Evolutionary conservation across 306 rosid species (phyloP).

Genomic region (Malus fusca): DNA sequence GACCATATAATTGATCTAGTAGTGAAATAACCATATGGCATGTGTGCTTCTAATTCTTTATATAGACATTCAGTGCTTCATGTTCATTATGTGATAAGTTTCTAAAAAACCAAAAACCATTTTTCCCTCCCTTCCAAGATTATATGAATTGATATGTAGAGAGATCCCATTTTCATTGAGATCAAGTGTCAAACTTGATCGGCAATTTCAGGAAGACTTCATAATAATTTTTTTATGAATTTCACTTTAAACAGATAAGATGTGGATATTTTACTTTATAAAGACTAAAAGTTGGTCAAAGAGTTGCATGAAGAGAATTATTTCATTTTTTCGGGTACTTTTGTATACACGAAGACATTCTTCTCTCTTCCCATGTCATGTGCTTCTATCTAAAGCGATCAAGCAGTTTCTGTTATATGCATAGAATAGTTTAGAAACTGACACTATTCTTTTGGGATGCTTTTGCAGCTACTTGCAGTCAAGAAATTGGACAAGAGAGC

Average conservation of each 20-base stretch:
- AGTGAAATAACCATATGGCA: background rate
- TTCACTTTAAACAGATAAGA: background rate
- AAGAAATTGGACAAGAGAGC: slow-evolving; percentile 75
- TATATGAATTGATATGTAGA: background rate
- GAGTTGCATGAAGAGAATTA: background rate
- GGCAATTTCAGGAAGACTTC: background rate
- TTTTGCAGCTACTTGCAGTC: slow-evolving; percentile 70
- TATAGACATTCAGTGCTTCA: background rate
- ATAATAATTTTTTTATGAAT: no score
- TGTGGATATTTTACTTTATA: background rate
- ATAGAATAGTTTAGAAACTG: slow-evolving; percentile 16
- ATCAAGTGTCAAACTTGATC: background rate
- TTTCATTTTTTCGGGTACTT: background rate
- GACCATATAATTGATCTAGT: background rate
- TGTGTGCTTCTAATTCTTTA: background rate
- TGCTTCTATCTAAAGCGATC: background rate
- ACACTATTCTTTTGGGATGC: slow-evolving; percentile 22
- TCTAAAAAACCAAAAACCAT: background rate
- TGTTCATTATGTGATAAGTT: background rate
- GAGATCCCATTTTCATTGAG: background rate
- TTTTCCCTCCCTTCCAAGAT: background rate
- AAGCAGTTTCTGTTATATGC: slow-evolving; percentile 11
- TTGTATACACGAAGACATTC: background rate
- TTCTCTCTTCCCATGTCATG: slow-evolving; percentile 4
- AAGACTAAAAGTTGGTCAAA: background rate